Evolutionary conservation across 2,329 filamentous ascomycete genomes (phyloP), one percentile per base, ranked within the genome.

Genomic region (Davidsoniella neocaledoniae): DNA sequence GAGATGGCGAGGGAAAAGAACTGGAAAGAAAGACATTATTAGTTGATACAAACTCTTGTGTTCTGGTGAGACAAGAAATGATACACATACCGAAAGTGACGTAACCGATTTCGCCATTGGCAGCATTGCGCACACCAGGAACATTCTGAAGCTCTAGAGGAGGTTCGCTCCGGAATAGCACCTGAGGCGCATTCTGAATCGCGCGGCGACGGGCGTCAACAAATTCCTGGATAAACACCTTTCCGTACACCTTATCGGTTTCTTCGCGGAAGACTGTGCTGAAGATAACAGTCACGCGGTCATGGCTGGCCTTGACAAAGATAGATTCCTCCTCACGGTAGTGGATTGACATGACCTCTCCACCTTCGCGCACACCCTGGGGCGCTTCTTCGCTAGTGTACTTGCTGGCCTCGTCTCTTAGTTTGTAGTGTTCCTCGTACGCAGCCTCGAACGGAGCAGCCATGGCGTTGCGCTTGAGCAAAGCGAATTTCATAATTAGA

Each of bases 291-390:
- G 93, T 98, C 48, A 99, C 91, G 60, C 91, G 81, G 64, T 99
- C 91, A 68, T 93, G 84, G 64, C 85, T 93, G 54, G 91, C 90
- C 70, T 98, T 96, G 70, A 98, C 83, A 66, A 94, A 98, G 62
- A 99, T 96, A 48, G 91, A 88, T 66, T 99, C 91, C 70, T 96
- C 88, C 61, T 99, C 93, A 51, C 91, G 84, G 69, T 99, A 98
- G 66, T 96, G 90, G 59, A 99, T 94, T 2, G 90, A 81, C 76
- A 93, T 94, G 53, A 96, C 82, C 58, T 91, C 79, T 51, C 90
- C 88, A 46, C 91, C 90, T 66, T 96, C 91, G 56, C 73, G 72
- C 26, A 95, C 73, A 55, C 88, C 90, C 63, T 94, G 86, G 1
- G 91, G 91, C 48, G 93, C 91, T 54, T 90, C 84, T 66, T 98